Conservation (phyloP, 2,329 filamentous ascomycete species). For the Fusarium coffeatum region DNA sequence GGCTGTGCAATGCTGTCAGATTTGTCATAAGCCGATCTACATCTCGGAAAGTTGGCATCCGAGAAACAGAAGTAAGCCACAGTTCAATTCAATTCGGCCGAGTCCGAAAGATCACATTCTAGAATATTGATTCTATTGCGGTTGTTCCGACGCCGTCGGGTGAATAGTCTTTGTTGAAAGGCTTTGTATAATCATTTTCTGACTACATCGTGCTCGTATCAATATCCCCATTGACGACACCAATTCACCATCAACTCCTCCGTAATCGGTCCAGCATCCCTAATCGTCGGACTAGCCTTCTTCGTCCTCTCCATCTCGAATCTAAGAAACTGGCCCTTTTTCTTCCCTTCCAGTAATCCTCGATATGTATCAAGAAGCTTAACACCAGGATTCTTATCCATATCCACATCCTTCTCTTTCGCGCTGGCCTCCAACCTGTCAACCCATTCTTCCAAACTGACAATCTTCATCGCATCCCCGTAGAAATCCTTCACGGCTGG, state of each 20-base stretch:
- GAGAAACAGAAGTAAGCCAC: neutral
- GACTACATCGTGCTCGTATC: neutral
- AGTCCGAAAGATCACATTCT: too few species aligned
- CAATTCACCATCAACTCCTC: neutral
- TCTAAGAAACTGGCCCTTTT: neutral
- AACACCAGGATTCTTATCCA: neutral
- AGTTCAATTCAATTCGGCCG: neutral
- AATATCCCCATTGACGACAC: conserved; percentile 13
- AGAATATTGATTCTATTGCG: too few species aligned
- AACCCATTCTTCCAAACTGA: neutral
- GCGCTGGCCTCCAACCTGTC: neutral
- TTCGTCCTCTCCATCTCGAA: neutral
- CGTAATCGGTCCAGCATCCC: neutral
- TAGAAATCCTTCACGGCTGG: neutral
- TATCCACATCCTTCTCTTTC: neutral
- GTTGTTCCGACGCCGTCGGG: too few species aligned
- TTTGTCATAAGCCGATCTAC: neutral
- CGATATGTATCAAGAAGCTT: conserved; percentile 11
- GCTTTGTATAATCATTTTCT: too few species aligned
- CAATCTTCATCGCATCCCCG: neutral
- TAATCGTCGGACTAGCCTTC: neutral
- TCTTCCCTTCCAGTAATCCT: neutral
- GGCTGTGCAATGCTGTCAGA: neutral
- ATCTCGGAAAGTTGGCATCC: neutral
- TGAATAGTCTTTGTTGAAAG: too few species aligned